These are phyloP conservation scores for Paecilomyces dactylethromorphus DNA, from an alignment of 2,329 filamentous ascomycete genomes.

Conservation along the genomic window DNA sequence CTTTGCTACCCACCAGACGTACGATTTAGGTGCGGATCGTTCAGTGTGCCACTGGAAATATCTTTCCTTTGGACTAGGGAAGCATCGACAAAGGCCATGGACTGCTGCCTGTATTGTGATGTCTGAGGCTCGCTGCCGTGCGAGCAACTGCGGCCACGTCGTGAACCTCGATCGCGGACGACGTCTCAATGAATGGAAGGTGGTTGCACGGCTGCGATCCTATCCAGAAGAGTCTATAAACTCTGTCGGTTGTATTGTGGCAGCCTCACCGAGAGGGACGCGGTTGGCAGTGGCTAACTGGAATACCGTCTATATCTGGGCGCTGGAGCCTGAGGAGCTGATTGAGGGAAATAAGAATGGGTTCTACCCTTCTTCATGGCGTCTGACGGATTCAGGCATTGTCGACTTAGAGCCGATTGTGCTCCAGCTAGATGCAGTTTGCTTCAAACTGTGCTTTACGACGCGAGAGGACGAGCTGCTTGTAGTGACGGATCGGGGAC, in stretches of 20 bases:
- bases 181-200: slow-evolving; percentile 28
- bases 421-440: slow-evolving; percentile 30
- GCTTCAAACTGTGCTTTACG: slow-evolving; percentile 29
- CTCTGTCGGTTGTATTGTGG: slow-evolving; percentile 32
- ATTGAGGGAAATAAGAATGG: slow-evolving; percentile 21
- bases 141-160: slow-evolving; percentile 23
- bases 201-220: slow-evolving; percentile 30
- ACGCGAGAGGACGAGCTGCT: slow-evolving; percentile 31
- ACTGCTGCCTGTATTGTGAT: slow-evolving; percentile 32
- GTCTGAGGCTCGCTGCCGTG: slow-evolving; percentile 22
- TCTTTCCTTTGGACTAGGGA: slow-evolving; percentile 32
- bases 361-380: slow-evolving; percentile 27
- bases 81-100: slow-evolving; percentile 24
- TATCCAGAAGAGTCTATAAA: slow-evolving; percentile 24
- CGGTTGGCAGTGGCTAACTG: slow-evolving; percentile 37
- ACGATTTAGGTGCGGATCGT: slow-evolving; percentile 2
- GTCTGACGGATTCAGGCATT: slow-evolving; percentile 10
- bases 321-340: slow-evolving; percentile 29
- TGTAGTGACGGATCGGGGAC: slow-evolving; percentile 35
- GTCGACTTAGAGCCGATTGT: slow-evolving; percentile 27
- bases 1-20: slow-evolving; percentile 26
- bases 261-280: slow-evolving; percentile 27
- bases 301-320: slow-evolving; percentile 36
- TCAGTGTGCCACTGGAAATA: slow-evolving; percentile 31
- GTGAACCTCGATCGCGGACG: slow-evolving; percentile 34